phyloP scores from a whole-genome alignment of 2,329 filamentous ascomycete genomes.

The Penicillium sp. region DNA sequence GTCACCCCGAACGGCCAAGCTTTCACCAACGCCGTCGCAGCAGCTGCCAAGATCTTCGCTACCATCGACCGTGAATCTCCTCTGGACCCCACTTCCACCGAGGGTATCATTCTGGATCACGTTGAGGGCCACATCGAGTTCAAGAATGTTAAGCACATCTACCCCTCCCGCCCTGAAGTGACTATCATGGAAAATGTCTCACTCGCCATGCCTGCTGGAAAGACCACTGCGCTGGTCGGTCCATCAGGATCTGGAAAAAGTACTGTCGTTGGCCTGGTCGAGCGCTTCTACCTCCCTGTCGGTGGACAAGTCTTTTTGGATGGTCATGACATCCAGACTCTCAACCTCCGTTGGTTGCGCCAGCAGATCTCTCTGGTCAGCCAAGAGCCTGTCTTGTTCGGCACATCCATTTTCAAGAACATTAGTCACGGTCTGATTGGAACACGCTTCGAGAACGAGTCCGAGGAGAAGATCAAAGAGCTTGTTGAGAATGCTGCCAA shows the following conservation, averaged over 20 bases:
- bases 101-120: slow-evolving; percentile 71
- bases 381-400: slow-evolving; percentile 90
- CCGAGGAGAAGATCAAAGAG: slow-evolving; percentile 67
- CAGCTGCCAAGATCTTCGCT: slow-evolving; percentile 87
- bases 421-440: slow-evolving; percentile 90
- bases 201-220: slow-evolving; percentile 79
- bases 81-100: slow-evolving; percentile 71
- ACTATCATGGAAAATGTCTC: slow-evolving; percentile 82
- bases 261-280: slow-evolving; percentile 88
- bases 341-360: slow-evolving; percentile 89
- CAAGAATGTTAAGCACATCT: slow-evolving; percentile 84
- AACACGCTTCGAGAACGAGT: slow-evolving; percentile 69
- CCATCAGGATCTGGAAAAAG: slow-evolving; percentile 94
- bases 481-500: slow-evolving; percentile 79
- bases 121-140: slow-evolving; percentile 80
- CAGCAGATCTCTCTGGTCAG: slow-evolving; percentile 91
- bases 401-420: slow-evolving; percentile 84
- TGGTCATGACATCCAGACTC: slow-evolving; percentile 73
- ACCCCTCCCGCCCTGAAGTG: slow-evolving; percentile 89
- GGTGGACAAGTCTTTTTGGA: slow-evolving; percentile 77
- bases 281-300: slow-evolving; percentile 92
- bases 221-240: slow-evolving; percentile 89
- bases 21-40: slow-evolving; percentile 79
- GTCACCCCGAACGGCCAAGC: slow-evolving; percentile 83
- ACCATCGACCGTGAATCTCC: slow-evolving; percentile 89